Evolutionary conservation across 768 basidiomycete genomes (phyloP).

Genomic region (Lentinula raphanica): DNA sequence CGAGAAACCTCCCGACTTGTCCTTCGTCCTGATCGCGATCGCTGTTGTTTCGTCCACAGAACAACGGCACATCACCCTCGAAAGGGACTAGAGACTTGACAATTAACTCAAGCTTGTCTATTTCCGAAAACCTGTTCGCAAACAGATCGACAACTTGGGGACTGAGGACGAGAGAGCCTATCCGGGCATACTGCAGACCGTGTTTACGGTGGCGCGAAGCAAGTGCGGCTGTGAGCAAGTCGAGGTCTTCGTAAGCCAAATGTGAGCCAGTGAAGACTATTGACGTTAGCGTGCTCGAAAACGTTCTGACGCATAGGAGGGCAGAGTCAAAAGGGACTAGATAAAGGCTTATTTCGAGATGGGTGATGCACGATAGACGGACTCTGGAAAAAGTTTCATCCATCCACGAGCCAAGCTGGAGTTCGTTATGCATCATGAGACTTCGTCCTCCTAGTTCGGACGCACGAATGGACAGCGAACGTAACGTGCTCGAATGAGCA

Average conservation of each 20-base stretch:
- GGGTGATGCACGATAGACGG: neutral
- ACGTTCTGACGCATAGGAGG: constrained; percentile 26
- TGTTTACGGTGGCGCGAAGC: constrained; percentile 9
- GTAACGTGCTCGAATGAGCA: constrained; percentile 29
- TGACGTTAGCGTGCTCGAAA: constrained; percentile 28
- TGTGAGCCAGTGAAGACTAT: constrained; percentile 36
- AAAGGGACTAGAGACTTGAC: constrained; percentile 33
- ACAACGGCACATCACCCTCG: constrained; percentile 1
- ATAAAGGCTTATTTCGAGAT: constrained; percentile 30
- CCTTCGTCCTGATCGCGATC: constrained; percentile 9
- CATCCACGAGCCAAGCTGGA: constrained; percentile 6
- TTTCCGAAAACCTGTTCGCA: constrained; percentile 27
- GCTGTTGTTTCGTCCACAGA: neutral
- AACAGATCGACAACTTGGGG: constrained; percentile 39
- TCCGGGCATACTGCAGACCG: constrained; percentile 27
- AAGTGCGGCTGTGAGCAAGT: constrained; percentile 23
- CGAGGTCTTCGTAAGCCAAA: constrained; percentile 31
- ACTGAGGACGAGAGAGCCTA: constrained; percentile 36
- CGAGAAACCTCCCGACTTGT: neutral
- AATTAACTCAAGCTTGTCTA: constrained; percentile 32
- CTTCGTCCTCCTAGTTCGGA: constrained; percentile 32
- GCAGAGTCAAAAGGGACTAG: constrained; percentile 34
- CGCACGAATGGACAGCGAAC: constrained; percentile 34
- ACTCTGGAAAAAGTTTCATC: neutral
- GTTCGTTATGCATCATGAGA: neutral